Percentiles rank a stretch among this genome's conserved stretches.
Evolutionary conservation across 2,329 filamentous ascomycete genomes (phyloP).

Genomic region (Aspergillus fumigatiaffinis): DNA sequence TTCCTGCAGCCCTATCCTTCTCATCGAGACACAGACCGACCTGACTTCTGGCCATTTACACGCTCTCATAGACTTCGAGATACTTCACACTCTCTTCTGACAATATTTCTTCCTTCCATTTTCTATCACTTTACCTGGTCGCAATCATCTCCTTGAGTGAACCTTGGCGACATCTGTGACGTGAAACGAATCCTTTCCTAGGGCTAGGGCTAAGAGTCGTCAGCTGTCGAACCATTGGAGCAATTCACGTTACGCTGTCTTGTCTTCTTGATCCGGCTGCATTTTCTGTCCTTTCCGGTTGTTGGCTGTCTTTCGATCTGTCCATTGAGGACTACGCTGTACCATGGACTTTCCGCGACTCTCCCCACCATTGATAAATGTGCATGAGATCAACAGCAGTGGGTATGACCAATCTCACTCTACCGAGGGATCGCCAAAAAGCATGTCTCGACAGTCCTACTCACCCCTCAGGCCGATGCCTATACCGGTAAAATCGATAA

Average conservation of each 20-base stretch:
- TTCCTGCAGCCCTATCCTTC: conserved; percentile 4
- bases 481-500: conserved; percentile 54
- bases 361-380: conserved; percentile 41
- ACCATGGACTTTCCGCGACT: conserved; percentile 45
- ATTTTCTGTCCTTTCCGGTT: conserved; percentile 1
- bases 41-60: not conserved
- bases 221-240: not conserved
- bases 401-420: conserved; percentile 28
- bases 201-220: not conserved
- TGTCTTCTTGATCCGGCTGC: not conserved
- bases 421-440: conserved; percentile 36
- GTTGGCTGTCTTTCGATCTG: not conserved
- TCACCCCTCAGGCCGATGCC: conserved; percentile 55
- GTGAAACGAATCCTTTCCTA: not conserved
- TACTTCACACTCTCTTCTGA: not conserved
- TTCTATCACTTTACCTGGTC: conserved; percentile 8
- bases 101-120: not conserved
- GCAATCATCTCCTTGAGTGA: not conserved
- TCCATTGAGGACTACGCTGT: conserved; percentile 17
- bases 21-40: not conserved
- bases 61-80: not conserved
- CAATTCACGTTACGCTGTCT: not conserved
- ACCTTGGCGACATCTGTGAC: not conserved
- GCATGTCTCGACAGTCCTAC: conserved; percentile 39
- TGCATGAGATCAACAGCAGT: conserved; percentile 36